phyloP scores from a whole-genome alignment of 2,329 filamentous ascomycete species.

The Stachybotrys chartarum region DNA sequence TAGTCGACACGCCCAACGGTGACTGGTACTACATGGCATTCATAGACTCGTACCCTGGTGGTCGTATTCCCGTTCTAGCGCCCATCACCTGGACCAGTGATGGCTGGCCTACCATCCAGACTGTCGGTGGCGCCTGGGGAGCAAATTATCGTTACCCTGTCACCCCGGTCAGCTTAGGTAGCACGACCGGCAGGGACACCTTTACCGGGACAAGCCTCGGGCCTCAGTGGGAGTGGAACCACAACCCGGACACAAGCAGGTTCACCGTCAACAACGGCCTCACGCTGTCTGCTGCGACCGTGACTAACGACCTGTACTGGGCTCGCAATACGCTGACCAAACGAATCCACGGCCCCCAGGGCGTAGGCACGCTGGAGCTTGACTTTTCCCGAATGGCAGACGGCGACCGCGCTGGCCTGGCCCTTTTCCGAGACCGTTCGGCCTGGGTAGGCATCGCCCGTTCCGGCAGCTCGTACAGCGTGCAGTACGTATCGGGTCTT shows the following conservation, averaged over 20 bases:
- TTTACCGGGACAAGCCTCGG: constrained; percentile 25
- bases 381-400: constrained; percentile 37
- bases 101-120: constrained; percentile 38
- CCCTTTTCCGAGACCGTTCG: constrained; percentile 40
- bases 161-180: not conserved
- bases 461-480: constrained; percentile 16
- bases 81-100: constrained; percentile 38
- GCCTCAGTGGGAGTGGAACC: constrained; percentile 51
- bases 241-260: constrained; percentile 45
- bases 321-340: constrained; percentile 37
- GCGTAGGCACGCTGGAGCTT: constrained; percentile 38
- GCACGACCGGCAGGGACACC: constrained; percentile 3
- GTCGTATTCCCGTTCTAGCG: constrained; percentile 48
- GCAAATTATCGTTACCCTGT: constrained; percentile 4
- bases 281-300: constrained; percentile 35
- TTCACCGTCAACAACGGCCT: constrained; percentile 27
- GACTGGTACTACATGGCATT: constrained; percentile 54
- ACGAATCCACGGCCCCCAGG: constrained; percentile 34
- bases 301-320: constrained; percentile 39
- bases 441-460: constrained; percentile 42
- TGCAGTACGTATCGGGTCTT: constrained; percentile 9
- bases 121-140: constrained; percentile 36
- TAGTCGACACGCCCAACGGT: constrained; percentile 43
- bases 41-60: constrained; percentile 44
- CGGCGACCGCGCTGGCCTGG: constrained; percentile 42